A percentile compares a stretch with the other conserved stretches of the same genome.
Evolutionary conservation across 108 stramenopile species (phyloP).

Genomic region (Schizochytrium sp.): DNA sequence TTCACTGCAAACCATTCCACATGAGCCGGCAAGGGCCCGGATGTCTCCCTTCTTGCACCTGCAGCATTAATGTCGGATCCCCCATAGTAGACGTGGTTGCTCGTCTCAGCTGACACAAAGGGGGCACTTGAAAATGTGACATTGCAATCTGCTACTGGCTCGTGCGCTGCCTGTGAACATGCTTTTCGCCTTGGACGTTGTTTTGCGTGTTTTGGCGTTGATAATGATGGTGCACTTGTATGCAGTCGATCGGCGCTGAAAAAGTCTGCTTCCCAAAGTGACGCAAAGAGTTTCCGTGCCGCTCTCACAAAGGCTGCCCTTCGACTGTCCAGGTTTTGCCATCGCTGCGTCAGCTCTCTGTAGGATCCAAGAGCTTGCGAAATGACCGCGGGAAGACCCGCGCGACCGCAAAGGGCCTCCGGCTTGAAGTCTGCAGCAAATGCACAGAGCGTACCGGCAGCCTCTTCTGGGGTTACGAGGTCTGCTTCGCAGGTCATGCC

Average conservation of each 20-base stretch:
- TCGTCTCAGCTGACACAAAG: not conserved
- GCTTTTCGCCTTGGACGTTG: no score
- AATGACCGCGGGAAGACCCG: not conserved
- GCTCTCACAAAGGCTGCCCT: not conserved
- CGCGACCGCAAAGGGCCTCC: not conserved
- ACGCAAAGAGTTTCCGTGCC: not conserved
- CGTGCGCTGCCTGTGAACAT: no score
- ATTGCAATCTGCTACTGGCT: no score
- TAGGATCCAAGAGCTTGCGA: slow-evolving; percentile 2
- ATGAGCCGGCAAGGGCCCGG: not conserved
- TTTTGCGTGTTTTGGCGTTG: no score
- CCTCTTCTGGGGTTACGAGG: not conserved
- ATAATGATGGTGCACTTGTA: not conserved
- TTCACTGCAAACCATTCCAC: not conserved
- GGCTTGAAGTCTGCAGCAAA: not conserved
- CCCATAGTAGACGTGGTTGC: not conserved
- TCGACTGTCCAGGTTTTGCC: not conserved
- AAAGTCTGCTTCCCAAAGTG: not conserved
- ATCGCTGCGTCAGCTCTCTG: not conserved
- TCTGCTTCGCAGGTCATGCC: not conserved
- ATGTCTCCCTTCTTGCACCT: no score
- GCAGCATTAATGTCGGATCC: no score
- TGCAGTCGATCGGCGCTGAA: not conserved
- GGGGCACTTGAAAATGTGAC: no score
- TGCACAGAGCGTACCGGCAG: not conserved